Evolutionary conservation across 1,139 yeast species (phyloP), one percentile per base, ranked within the genome.

Genomic region (Casaregolazyma suthepensis): DNA sequence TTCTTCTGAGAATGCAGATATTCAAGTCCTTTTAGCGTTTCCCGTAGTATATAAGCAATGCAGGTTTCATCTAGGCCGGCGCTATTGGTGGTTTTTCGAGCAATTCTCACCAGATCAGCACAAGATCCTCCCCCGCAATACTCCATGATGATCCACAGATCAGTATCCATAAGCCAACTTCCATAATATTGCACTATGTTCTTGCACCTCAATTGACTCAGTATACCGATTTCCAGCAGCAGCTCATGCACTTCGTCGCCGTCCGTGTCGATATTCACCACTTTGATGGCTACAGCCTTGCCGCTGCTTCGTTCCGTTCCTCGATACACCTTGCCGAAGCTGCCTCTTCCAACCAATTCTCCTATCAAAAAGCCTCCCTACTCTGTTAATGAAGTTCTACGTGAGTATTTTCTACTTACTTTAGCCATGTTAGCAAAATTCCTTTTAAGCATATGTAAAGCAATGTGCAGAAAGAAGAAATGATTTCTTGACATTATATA

Each of bases 51-150:
- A n/a, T 59, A 53, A 12, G 53, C 57, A 44, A 60, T 57, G 40
- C 50, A 50, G 17, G 54, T 56, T 44, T 61, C 64, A 26, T 46
- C 51, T 12, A 52, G 50, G 3, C 50, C 50, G 13, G 15, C 31
- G 15, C 10, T 26, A 13, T 12, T 22, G 26, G 18, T 22, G 6
- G 22, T 12, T 26, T 43, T 22, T 12, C 10, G 7, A 15, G 19
- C n/a, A 13, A 38, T 15, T 9, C 26, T n/a, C 6, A 61, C 23
- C 57, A 90, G 74, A 63, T 89, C 96, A 0, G 88, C 78, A 68
- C 96, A 87, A 1, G 96, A 87, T 0, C 96, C 96, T 20, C 95
- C 96, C 12, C 91, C 95, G 69, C 97, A 90, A 66, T 79, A 87
- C 66, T 90, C 97, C 96, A 90, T 87, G 4, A 87, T 85, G 51